Percentiles rank a stretch among this genome's conserved stretches.
Conservation (phyloP, 306 rosid species). For the Cotoneaster glaucophyllus region DNA sequence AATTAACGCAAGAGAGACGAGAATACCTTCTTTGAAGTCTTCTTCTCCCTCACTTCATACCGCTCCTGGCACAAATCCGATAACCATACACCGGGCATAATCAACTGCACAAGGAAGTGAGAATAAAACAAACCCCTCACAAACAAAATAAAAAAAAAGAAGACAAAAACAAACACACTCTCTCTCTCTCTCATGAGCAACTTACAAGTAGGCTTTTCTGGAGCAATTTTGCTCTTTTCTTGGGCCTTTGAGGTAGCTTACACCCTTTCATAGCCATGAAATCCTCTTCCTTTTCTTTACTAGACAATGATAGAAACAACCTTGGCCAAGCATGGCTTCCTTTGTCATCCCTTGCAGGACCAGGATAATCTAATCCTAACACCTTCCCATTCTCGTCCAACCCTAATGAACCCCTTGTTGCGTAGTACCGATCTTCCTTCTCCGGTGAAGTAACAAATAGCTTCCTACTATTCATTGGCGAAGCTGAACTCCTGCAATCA, state of each 20-base stretch:
- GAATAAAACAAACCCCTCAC: background rate
- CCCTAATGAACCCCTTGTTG: slow-evolving; percentile 50
- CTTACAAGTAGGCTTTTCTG: slow-evolving; percentile 49
- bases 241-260: slow-evolving; percentile 56
- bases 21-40: slow-evolving; percentile 52
- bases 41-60: slow-evolving; percentile 63
- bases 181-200: background rate
- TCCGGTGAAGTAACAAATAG: slow-evolving; percentile 29
- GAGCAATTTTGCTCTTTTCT: slow-evolving; percentile 46
- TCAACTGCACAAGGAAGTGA: slow-evolving; percentile 31
- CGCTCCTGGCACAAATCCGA: slow-evolving; percentile 56
- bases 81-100: slow-evolving; percentile 57
- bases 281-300: slow-evolving; percentile 59
- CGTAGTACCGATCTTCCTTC: slow-evolving; percentile 55
- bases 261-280: slow-evolving; percentile 67
- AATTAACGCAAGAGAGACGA: background rate
- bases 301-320: slow-evolving; percentile 42
- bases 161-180: background rate
- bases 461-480: slow-evolving; percentile 24
- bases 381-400: slow-evolving; percentile 44
- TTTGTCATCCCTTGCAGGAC: slow-evolving; percentile 27
- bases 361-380: slow-evolving; percentile 28
- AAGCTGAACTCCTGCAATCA: slow-evolving; percentile 23
- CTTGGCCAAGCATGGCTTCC: slow-evolving; percentile 45
- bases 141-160: background rate